A percentile compares a stretch with the other conserved stretches of the same genome.
phyloP scores from a whole-genome alignment of 2,329 filamentous ascomycete genomes.

The Diaporthe destruens region DNA sequence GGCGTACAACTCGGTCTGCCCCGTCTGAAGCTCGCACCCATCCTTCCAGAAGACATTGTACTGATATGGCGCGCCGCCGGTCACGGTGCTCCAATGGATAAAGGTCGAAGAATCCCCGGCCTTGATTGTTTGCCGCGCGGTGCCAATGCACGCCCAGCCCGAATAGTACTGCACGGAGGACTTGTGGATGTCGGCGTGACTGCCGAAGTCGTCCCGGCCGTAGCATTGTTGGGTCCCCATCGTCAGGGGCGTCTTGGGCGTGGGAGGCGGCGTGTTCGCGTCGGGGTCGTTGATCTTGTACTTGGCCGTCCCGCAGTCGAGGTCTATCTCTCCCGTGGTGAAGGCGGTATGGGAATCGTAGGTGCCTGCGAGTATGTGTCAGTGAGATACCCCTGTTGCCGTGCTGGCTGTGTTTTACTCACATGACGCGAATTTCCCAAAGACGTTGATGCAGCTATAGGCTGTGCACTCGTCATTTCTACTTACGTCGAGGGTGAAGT shows the following conservation, averaged over 20 bases:
- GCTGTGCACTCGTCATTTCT: slow-evolving; percentile 12
- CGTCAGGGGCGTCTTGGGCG: slow-evolving; percentile 5
- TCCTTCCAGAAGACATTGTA: slow-evolving; percentile 23
- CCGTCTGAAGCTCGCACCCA: slow-evolving; percentile 10
- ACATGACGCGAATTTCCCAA: slow-evolving; percentile 14
- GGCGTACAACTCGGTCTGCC: slow-evolving; percentile 7
- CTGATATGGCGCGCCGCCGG: slow-evolving; percentile 5
- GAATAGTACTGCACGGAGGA: slow-evolving; percentile 11
- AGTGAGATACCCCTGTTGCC: slow-evolving; percentile 15
- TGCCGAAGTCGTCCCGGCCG: slow-evolving; percentile 9
- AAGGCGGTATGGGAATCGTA: slow-evolving; percentile 14
- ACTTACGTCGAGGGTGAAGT: slow-evolving; percentile 5
- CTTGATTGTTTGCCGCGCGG: slow-evolving; percentile 9
- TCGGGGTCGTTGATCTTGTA: slow-evolving; percentile 14
- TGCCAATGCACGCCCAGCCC: background rate
- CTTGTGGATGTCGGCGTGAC: slow-evolving; percentile 17
- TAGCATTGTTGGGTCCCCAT: background rate
- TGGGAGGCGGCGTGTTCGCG: background rate
- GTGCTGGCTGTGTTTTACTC: slow-evolving; percentile 5
- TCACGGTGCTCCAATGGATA: slow-evolving; percentile 10
- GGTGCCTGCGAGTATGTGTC: slow-evolving; percentile 10
- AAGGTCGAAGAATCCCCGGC: slow-evolving; percentile 16
- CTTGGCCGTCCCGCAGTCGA: slow-evolving; percentile 17
- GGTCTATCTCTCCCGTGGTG: slow-evolving; percentile 12
- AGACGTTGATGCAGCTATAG: slow-evolving; percentile 7